Conservation (phyloP, 1,139 yeast species). For the Suhomyces chickasaworum region DNA sequence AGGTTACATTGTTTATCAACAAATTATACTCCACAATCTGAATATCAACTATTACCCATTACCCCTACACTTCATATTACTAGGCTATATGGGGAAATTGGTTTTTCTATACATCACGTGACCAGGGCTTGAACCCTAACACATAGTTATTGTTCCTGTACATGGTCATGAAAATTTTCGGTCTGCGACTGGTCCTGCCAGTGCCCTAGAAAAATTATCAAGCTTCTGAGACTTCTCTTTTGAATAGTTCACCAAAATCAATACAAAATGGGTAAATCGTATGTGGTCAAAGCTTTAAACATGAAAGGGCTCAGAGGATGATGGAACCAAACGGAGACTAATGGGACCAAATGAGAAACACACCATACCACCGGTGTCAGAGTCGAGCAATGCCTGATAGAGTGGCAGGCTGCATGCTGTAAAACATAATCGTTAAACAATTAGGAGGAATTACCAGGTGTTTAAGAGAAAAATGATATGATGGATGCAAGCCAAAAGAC, state of each 20-base stretch:
- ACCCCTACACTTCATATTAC: too few species aligned
- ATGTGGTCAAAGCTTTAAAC: slow-evolving; percentile 34
- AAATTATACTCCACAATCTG: too few species aligned
- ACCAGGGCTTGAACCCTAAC: slow-evolving; percentile 9
- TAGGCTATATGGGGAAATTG: too few species aligned
- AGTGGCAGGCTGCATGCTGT: not conserved
- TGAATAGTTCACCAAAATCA: slow-evolving; percentile 28
- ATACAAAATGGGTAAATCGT: slow-evolving; percentile 80
- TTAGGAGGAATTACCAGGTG: too few species aligned
- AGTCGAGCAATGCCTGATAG: not conserved
- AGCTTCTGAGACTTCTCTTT: slow-evolving; percentile 15
- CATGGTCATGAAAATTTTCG: slow-evolving; percentile 19
- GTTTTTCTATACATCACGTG: too few species aligned
- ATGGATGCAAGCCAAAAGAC: too few species aligned
- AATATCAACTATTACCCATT: too few species aligned
- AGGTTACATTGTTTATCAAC: too few species aligned
- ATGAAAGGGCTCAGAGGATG: not conserved
- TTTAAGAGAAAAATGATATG: too few species aligned
- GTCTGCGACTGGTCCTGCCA: slow-evolving; percentile 11
- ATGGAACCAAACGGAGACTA: not conserved
- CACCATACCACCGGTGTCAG: not conserved
- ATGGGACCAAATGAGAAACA: not conserved
- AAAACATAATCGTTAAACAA: too few species aligned
- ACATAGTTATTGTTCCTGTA: slow-evolving; percentile 1
- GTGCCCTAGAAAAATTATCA: slow-evolving; percentile 10